Base-by-base conservation (phyloP, 2,329 filamentous ascomycete genomes). In the Ophiostoma quercus region DNA sequence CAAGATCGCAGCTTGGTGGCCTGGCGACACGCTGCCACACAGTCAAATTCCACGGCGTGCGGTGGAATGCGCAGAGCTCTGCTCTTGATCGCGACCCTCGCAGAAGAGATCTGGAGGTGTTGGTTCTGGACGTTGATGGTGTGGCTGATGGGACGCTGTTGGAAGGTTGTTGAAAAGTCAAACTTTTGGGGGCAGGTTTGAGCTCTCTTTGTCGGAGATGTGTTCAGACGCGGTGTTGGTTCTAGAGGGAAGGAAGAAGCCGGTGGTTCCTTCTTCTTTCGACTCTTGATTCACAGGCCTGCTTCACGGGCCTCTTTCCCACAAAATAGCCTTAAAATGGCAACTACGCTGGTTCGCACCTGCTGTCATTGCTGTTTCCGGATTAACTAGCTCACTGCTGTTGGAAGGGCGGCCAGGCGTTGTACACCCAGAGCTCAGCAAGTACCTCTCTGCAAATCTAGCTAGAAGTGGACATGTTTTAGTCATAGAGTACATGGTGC, bases 151-250 rank as follows among this genome's bases (percentile, higher is more conserved):
- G n/a, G 22, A 12, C 2, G 51, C 51, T 51, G 8, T 57, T 34
- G 34, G 34, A 34, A 8, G 34, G 34, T 34, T 34, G 34, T 34
- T 8, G 8, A 34, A 34, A 6, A 3, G 12, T 8, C 32, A 12
- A 5, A 1, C 25, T 62, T 19, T 62, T 16, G 7, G 25, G 22
- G 57, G 25, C 57, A 32, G 25, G 25, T 11, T 62, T 62, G 22
- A 62, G 57, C 57, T 62, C 57, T 62, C 57, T 62, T 62, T 62
- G 57, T 62, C 39, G 12, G 39, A 41, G 57, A n/a, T 47, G 57
- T 57, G 57, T 7, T 29, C 25, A 34, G 25, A 62, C 25, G 12
- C 57, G 57, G 57, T 62, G 57, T 25, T 34, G 57, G 25, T 32
- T 12, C 57, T 7, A 16, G 19, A 47, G 43, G 57, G 25, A 62